Conservation (phyloP, 2,329 filamentous ascomycete species). For the Neofusicoccum ribis region DNA sequence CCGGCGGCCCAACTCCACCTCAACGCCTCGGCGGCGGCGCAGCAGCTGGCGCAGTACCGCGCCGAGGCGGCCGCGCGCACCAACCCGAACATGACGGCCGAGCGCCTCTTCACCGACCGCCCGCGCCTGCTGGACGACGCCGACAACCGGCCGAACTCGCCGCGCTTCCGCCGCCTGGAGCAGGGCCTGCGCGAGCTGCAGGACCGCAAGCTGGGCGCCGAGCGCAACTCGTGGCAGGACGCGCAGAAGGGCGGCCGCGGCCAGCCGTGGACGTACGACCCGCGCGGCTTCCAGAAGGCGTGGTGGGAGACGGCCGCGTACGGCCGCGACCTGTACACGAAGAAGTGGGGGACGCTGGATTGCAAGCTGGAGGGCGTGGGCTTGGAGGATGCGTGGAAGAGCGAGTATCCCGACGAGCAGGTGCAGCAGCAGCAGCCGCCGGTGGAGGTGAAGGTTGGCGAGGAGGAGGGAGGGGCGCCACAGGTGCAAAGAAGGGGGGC, state of each 20-base stretch:
- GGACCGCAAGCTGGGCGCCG: slow-evolving; percentile 15
- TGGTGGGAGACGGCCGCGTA: slow-evolving; percentile 22
- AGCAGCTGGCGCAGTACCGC: neutral
- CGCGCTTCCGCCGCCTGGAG: slow-evolving; percentile 3
- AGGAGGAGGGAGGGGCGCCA: neutral
- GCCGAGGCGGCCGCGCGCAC: neutral
- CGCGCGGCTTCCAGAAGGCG: slow-evolving; percentile 20
- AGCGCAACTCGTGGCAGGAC: slow-evolving; percentile 22
- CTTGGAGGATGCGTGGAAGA: slow-evolving; percentile 20
- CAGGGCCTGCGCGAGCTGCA: slow-evolving; percentile 17
- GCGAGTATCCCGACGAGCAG: slow-evolving; percentile 16
- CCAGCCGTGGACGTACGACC: slow-evolving; percentile 21
- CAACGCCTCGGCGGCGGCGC: neutral
- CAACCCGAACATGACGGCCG: neutral
- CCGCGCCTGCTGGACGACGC: slow-evolving; percentile 3
- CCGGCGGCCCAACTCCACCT: neutral
- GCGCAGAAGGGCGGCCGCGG: slow-evolving; percentile 8
- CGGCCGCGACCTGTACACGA: slow-evolving; percentile 21
- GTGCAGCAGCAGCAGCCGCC: neutral
- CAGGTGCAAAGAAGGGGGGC: neutral
- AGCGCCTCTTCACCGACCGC: neutral
- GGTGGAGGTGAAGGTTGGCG: neutral
- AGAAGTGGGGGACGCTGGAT: slow-evolving; percentile 23
- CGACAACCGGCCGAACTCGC: slow-evolving; percentile 3
- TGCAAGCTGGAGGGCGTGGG: neutral